Base-by-base conservation (phyloP, 2,329 filamentous ascomycete species). In the Calonectria pteridis region DNA sequence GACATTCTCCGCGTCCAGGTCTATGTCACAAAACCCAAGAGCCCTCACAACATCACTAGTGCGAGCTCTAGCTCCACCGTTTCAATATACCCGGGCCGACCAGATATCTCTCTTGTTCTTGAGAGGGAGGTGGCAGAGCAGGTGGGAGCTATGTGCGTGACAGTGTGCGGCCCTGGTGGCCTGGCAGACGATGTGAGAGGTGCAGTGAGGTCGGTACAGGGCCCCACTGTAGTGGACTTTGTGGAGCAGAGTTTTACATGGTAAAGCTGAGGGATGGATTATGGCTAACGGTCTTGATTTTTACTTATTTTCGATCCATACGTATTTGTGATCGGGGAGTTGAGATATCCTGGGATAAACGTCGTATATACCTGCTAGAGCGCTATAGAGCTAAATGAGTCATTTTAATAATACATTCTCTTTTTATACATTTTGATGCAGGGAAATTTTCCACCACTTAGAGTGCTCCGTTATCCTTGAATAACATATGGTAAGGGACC, bases 71-170 rank as follows among this genome's bases (percentile, higher is more conserved):
- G 92, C 69, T 89, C 90, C 2, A 96, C 94, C 4, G 95, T 98
- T 69, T 94, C 96, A 84, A 97, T 98, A 93, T 95, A 95, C 83
- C 94, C 95, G 2, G 96, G 97, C 3, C 92, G 96, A 77, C 96
- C 96, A 11, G 95, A 98, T 81, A 91, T 98, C 51, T 89, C 92
- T 23, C 91, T 94, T 0, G 86, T 98, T n/a, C 87, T 98, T 58
- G 89, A 92, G 75, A 93, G 94, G 85, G 96, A 98, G 86, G 93
- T 96, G 23, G 90, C 93, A 79, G 91, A 94, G 79, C 94, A 97
- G 83, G 87, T 94, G 68, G 97, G 97, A 11, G 95, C 96, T 64
- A 97, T 98, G 92, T 94, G 92, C 28, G 95, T 98, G 53, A 93
- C 93, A 14, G 93, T 95, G 26, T 96, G 94, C 78, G 94, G 94